These are phyloP conservation scores for Fusarium begoniae DNA, from an alignment of 2,329 filamentous ascomycete genomes.

Conservation along the genomic window DNA sequence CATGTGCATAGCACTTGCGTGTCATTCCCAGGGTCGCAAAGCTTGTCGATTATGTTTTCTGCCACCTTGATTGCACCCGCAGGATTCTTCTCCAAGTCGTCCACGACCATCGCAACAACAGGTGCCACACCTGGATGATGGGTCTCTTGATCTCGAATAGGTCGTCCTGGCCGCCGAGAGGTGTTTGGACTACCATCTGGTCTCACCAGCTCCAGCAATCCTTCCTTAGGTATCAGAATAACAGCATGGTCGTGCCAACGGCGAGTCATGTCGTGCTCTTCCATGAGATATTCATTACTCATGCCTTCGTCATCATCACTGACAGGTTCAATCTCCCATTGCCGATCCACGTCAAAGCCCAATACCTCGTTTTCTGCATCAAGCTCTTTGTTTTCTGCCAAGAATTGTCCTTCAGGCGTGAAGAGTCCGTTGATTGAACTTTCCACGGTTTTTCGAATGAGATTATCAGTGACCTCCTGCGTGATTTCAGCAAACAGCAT, in stretches of 20 bases:
- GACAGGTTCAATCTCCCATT: not conserved
- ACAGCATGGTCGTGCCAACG: slow-evolving; percentile 9
- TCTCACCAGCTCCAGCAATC: not conserved
- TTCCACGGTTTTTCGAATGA: not conserved
- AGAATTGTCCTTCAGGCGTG: not conserved
- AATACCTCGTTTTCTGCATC: slow-evolving; percentile 12
- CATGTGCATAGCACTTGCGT: not conserved
- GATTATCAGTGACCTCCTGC: not conserved
- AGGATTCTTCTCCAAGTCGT: not conserved
- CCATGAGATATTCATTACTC: not conserved
- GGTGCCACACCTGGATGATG: not conserved
- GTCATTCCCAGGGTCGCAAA: not conserved
- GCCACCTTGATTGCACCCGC: not conserved
- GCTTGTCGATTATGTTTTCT: not conserved
- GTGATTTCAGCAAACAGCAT: slow-evolving; percentile 20
- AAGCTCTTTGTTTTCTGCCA: not conserved
- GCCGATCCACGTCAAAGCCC: not conserved
- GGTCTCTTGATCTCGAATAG: not conserved
- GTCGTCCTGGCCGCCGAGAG: not conserved
- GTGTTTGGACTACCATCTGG: not conserved
- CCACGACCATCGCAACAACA: not conserved
- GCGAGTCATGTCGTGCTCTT: not conserved
- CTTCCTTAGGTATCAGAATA: slow-evolving; percentile 7
- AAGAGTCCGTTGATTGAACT: slow-evolving; percentile 4
- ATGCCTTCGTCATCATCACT: slow-evolving; percentile 1